Base-by-base conservation (phyloP, 257 asterid species). In the Plantago major region DNA sequence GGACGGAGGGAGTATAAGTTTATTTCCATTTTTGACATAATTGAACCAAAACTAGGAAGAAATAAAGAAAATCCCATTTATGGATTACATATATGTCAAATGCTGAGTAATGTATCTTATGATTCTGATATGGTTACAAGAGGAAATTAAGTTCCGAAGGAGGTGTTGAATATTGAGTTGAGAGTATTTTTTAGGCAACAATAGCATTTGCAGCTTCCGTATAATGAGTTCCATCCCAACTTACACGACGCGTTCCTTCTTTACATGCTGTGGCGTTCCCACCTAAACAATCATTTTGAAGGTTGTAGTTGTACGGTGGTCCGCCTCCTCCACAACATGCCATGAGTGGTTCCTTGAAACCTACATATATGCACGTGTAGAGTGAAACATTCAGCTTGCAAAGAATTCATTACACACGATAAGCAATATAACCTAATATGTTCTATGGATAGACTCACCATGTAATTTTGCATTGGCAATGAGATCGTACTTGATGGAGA, bases 251-350 rank as follows among this genome's bases (percentile, higher is more conserved):
- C 3, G 52, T 50, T 3, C 67, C 73, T 57, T 77, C 65, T 10
- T 71, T 65, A 26, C 88, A 81, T 7, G 75, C 74, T 0, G 30
- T 56, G 58, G 26, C 67, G 16, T 69, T 72, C 2, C 56, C 51
- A 19, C 37, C 63, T 15, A 78, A 47, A 12, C 92, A 84, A 1
- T 63, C 65, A 16, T 28, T 74, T 19, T 61, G 65, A 1, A 70
- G 52, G 17, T 81, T 67, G 50, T 51, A 76, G 63, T 84, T 79
- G 74, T 79, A 77, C 2, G 81, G 84, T 9, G 73, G 30, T 22
- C 84, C 88, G 12, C 88, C 88, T n/a, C 74, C 65, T 0, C 88
- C 92, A 38, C 88, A 84, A 22, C 92, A 84, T 4, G 79, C 82
- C 81, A 71, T 79, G 26, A 81, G 49, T 30, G 90, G 82, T 42